These are phyloP conservation scores for Leptomonas seymouri DNA, from an alignment of 208 protist genomes.

Conservation along the genomic window DNA sequence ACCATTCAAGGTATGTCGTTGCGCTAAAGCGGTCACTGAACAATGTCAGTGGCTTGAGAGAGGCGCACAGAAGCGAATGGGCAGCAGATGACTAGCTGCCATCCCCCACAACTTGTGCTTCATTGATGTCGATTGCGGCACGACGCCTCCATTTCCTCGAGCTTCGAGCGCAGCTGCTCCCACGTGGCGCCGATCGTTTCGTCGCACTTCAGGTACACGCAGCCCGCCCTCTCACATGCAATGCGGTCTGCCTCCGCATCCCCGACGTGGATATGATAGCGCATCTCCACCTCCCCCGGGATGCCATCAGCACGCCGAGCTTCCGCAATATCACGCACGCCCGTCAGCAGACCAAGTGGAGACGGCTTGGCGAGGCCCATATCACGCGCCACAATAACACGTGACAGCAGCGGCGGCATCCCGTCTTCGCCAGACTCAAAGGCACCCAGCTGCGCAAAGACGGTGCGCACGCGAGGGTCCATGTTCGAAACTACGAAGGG, in stretches of 20 bases:
- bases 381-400: constrained; percentile 42
- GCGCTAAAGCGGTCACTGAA: no score
- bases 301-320: background rate
- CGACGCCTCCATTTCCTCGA: constrained; percentile 27
- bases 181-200: constrained; percentile 44
- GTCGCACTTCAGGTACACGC: constrained; percentile 59
- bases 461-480: constrained; percentile 33
- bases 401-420: constrained; percentile 39
- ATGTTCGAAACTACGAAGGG: constrained; percentile 62
- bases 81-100: no score
- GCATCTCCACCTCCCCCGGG: constrained; percentile 3
- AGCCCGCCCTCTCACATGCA: constrained; percentile 50
- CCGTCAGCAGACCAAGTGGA: constrained; percentile 39
- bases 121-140: background rate
- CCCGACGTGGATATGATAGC: constrained; percentile 63
- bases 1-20: no score
- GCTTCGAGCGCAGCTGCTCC: constrained; percentile 37
- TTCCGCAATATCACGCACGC: constrained; percentile 23
- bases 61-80: no score
- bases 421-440: constrained; percentile 10
- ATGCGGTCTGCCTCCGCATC: constrained; percentile 58
- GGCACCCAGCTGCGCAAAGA: constrained; percentile 43
- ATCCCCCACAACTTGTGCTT: no score
- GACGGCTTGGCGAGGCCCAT: constrained; percentile 73
- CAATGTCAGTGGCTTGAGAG: no score